A percentile compares a stretch with the other conserved stretches of the same genome.
phyloP scores from a whole-genome alignment of 805 yeast species.

The Metschnikowia kunwiensis region DNA sequence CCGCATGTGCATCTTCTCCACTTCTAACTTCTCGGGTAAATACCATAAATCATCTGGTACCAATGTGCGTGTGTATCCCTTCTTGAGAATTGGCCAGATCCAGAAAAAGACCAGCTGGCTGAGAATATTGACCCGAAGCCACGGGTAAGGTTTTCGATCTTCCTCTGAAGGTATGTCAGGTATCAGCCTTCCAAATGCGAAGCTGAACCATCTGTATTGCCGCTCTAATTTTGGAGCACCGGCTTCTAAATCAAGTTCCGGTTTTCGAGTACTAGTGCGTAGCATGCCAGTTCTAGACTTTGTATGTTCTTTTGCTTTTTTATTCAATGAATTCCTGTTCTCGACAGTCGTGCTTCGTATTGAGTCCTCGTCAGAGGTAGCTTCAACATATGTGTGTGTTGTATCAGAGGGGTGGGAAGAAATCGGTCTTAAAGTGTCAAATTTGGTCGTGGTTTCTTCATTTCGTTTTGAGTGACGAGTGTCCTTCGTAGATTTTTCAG shows the following conservation, averaged over 20 bases:
- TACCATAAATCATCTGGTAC: conserved; percentile 37
- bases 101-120: conserved; percentile 40
- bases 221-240: conserved; percentile 25
- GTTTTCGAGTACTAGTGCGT: background rate
- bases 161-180: conserved; percentile 51
- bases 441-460: too few species aligned
- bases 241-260: conserved; percentile 4
- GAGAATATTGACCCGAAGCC: conserved; percentile 30
- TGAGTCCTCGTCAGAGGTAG: conserved; percentile 12
- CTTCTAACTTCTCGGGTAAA: conserved; percentile 34
- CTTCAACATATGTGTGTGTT: conserved; percentile 17
- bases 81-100: conserved; percentile 38
- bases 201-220: conserved; percentile 52
- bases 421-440: background rate
- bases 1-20: conserved; percentile 32
- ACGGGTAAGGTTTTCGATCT: conserved; percentile 51
- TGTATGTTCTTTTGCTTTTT: too few species aligned
- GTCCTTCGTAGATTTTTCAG: too few species aligned
- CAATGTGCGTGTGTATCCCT: conserved; percentile 41
- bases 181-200: conserved; percentile 44
- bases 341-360: too few species aligned
- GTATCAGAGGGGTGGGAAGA: conserved; percentile 11
- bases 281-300: too few species aligned
- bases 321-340: too few species aligned
- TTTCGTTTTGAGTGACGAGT: too few species aligned